phyloP scores from a whole-genome alignment of 2,329 filamentous ascomycete genomes.

The Stenocarpella maydis region DNA sequence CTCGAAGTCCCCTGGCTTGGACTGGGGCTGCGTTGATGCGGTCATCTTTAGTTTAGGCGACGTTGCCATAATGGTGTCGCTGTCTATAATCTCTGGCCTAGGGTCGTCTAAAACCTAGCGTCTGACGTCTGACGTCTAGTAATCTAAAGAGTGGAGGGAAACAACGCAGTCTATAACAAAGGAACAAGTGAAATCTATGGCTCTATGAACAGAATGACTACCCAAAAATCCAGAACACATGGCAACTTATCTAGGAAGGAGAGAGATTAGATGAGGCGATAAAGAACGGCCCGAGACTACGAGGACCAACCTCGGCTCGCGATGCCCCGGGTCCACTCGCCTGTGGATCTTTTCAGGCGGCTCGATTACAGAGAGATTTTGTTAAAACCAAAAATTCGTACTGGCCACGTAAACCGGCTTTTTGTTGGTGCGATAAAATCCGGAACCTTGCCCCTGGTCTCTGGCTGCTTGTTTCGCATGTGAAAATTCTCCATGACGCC shows the following conservation, averaged over 20 bases:
- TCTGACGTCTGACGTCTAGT: too few species aligned
- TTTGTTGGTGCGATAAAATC: neutral
- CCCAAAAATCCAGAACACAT: neutral
- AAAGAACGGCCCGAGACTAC: slow-evolving; percentile 27
- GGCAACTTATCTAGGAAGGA: neutral
- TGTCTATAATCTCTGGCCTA: neutral
- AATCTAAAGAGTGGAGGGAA: neutral
- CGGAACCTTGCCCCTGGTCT: neutral
- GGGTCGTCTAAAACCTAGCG: neutral
- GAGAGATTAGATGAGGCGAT: slow-evolving; percentile 23
- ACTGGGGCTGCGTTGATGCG: slow-evolving; percentile 3
- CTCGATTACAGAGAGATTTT: slow-evolving; percentile 3
- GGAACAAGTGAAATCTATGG: neutral
- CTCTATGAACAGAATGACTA: neutral
- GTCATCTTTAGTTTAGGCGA: slow-evolving; percentile 17
- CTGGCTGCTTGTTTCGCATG: too few species aligned
- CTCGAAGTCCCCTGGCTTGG: slow-evolving; percentile 64
- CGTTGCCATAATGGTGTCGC: neutral
- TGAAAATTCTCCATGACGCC: slow-evolving; percentile 22
- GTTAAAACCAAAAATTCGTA: neutral
- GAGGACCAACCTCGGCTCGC: slow-evolving; percentile 30
- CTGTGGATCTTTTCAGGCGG: slow-evolving; percentile 20
- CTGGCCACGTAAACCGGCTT: neutral
- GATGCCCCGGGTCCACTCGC: slow-evolving; percentile 24
- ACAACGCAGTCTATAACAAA: neutral